Evolutionary conservation across 2,329 filamentous ascomycete genomes (phyloP), one percentile per base, ranked within the genome.

Genomic region (Neopestalotiopsis sp.): DNA sequence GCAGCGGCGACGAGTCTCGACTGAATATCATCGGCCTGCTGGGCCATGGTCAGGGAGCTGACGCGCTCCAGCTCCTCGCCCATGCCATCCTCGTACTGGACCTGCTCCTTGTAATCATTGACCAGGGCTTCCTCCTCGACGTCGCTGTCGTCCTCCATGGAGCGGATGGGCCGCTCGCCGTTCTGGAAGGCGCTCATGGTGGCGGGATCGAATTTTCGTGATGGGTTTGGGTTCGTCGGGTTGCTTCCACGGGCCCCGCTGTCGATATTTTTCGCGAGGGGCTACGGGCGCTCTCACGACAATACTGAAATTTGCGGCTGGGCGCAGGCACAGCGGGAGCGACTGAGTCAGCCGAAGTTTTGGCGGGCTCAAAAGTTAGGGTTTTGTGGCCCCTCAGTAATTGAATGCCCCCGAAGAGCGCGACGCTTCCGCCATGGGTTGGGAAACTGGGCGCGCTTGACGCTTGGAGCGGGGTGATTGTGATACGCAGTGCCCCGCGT

Each of bases 71-170:
- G 84, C 74, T 97, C 93, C 72, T 91, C 91, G 65, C 69, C 69
- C 84, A 94, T 90, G 76, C 91, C 91, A 79, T 95, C 94, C 78
- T 97, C 94, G 78, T 95, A 98, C 81, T 96, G 94, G 75, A 97
- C 94, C 83, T 98, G 95, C 85, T 98, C 94, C 81, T 91, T 92
- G 89, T 98, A 98, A 84, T 98, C 94, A 83, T 94, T 94, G 77
- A 94, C 96, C 75, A 99, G 90, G 76, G 92, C 92, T 85, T 98
- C 96, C 88, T 98, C 95, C 85, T 98, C 95, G 74, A 94, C 92
- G 81, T 98, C 96, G 79, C 94, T 97, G 80, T 97, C 94, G 82
- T 95, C 92, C 76, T 90, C 90, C 69, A 89, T 83, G 74, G 86
- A 83, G 81, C 89, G 88, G 78, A 85, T 81, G 74, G 88, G 86